Evolutionary conservation across 75 land plant species (phyloP).

Genomic region (Gnetum montanum): DNA sequence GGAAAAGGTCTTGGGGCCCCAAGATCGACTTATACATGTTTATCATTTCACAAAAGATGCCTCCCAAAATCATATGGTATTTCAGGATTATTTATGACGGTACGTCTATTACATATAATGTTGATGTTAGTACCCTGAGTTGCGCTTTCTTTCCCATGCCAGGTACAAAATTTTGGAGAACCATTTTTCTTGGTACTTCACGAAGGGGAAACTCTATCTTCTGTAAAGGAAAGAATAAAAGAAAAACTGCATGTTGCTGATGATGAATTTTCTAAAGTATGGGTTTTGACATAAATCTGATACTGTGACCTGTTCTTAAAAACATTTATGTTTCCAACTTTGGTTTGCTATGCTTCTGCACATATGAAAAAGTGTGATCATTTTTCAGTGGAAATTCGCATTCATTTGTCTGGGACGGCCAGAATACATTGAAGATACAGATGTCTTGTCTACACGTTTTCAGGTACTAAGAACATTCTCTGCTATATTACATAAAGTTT

Average conservation of each 20-base stretch:
- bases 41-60: conserved; percentile 27
- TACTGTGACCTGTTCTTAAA: too few species aligned
- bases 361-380: too few species aligned
- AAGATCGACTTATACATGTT: conserved; percentile 23
- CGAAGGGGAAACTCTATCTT: conserved; percentile 18
- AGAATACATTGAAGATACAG: conserved; percentile 28
- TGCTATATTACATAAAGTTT: neutral
- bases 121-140: too few species aligned
- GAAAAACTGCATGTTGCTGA: conserved; percentile 24
- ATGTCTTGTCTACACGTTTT: conserved; percentile 24
- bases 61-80: conserved; percentile 18
- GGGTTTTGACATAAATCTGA: too few species aligned
- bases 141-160: neutral
- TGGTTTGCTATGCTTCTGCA: too few species aligned
- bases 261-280: conserved; percentile 29
- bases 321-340: too few species aligned
- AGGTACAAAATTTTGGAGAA: conserved; percentile 35
- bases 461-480: conserved; percentile 15
- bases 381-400: conserved; percentile 41
- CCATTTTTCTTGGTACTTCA: conserved; percentile 21
- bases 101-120: neutral
- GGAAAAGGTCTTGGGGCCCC: conserved; percentile 8
- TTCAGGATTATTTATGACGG: neutral
- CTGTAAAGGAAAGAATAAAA: conserved; percentile 19
- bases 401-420: conserved; percentile 39